phyloP scores from a whole-genome alignment of 1,139 yeast species.

The Arxiozyma heterogenica region DNA sequence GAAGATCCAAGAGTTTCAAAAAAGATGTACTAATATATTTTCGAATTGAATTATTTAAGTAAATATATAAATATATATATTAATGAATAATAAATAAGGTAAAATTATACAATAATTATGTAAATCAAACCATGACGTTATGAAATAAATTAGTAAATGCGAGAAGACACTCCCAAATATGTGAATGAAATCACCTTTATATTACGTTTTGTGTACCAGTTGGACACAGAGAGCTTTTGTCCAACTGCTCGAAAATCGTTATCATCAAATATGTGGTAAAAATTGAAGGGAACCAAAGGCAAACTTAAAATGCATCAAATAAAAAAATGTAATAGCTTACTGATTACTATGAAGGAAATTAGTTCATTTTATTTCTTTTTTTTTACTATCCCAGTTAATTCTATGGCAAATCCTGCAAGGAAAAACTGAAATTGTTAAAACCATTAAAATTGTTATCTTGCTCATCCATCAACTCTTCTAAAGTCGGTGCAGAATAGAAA shows the following conservation, averaged over 20 bases:
- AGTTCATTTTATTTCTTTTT: not conserved
- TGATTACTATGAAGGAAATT: not conserved
- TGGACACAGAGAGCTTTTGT: not conserved
- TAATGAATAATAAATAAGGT: too few relatives aligned
- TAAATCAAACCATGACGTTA: not conserved
- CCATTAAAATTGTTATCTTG: constrained; percentile 14
- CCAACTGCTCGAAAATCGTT: not conserved
- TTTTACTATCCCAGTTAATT: not conserved
- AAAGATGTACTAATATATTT: too few relatives aligned
- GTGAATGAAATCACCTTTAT: too few relatives aligned
- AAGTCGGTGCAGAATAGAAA: constrained; percentile 25
- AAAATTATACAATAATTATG: too few relatives aligned
- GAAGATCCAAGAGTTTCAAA: not conserved
- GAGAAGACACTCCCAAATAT: not conserved
- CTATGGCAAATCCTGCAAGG: not conserved
- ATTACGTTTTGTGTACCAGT: not conserved
- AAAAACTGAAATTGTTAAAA: not conserved
- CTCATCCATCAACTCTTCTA: constrained; percentile 29
- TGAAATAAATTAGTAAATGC: not conserved
- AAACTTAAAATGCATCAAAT: not conserved
- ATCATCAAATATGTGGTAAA: not conserved
- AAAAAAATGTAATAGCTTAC: too few relatives aligned
- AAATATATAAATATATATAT: too few relatives aligned
- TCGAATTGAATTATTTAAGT: too few relatives aligned
- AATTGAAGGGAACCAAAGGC: not conserved